Evolutionary conservation across 2,329 filamentous ascomycete species (phyloP), one percentile per base, ranked within the genome.

Genomic region (Penicillium aurantiogriseum): DNA sequence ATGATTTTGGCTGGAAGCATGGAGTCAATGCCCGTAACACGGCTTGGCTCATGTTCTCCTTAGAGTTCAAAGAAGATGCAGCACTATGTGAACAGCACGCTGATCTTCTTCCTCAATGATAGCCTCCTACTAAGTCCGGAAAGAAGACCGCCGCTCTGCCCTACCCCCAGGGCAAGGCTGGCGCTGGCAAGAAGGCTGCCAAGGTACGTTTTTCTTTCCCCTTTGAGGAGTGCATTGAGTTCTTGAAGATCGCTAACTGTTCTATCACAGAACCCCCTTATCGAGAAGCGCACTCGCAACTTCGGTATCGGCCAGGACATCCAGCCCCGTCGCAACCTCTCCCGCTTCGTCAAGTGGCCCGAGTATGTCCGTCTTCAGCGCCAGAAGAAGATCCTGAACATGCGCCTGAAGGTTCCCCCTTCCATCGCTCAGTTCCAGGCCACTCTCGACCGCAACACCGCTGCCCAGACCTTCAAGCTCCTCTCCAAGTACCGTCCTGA

Each of bases 41-140:
- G 53, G 60, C 57, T 77, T 73, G 67, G 74, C 79, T 69, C 67
- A 63, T 72, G 65, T 62, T 80, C 89, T 94, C 91, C 88, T 82
- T 95, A 95, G 91, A 96, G 91, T 89, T 89, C 81, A 89, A 86
- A 88, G 87, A 90, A 91, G 88, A 90, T 84, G 76, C 79, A 83
- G 82, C 71, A 70, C 65, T 86, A 87, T 84, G 83, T 88, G 88
- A 85, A 88, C 85, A 83, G 85, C 81, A 84, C 79, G 89, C 92
- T 97, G 90, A 76, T 91, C 88, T 91, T 96, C 90, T 94, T 95
- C 91, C 93, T 97, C 93, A 94, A 97, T 97, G 92, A 97, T 85
- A 97, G 94, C 91, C 94, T 89, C 90, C 93, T 79, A 38, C 46
- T 47, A 99, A 97, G 85, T 74, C 79, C 75, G 92, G 92, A 85